A percentile compares a stretch with the other conserved stretches of the same genome.
These are phyloP conservation scores for Proliferodiscus dingleyae DNA, from an alignment of 2,329 filamentous ascomycete species.

Conservation along the genomic window DNA sequence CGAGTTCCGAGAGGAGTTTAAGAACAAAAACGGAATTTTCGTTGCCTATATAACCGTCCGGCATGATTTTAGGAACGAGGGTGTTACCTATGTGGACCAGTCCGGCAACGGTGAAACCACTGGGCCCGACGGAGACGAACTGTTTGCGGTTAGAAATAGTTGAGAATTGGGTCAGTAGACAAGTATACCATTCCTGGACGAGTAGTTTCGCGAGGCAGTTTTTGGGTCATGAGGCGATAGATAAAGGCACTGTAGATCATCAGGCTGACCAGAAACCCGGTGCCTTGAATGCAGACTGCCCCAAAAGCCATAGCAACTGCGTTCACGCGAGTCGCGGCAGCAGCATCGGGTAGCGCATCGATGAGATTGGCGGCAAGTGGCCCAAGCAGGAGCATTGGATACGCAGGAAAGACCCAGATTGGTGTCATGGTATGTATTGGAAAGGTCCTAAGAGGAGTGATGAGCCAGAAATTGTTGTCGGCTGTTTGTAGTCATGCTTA, in stretches of 20 bases:
- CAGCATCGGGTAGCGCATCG: slow-evolving; percentile 21
- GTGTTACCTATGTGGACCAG: slow-evolving; percentile 37
- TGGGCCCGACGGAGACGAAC: slow-evolving; percentile 77
- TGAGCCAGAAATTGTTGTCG: not conserved
- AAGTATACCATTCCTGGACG: slow-evolving; percentile 63
- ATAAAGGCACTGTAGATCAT: slow-evolving; percentile 84
- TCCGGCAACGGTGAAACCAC: slow-evolving; percentile 55
- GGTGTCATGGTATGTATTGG: slow-evolving; percentile 81
- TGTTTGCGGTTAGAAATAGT: slow-evolving; percentile 24
- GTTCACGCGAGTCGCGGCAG: slow-evolving; percentile 37
- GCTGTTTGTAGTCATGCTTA: slow-evolving; percentile 27
- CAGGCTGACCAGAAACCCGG: slow-evolving; percentile 54
- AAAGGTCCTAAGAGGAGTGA: slow-evolving; percentile 37
- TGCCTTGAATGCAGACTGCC: slow-evolving; percentile 48
- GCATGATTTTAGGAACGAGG: slow-evolving; percentile 35
- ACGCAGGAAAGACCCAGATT: slow-evolving; percentile 83
- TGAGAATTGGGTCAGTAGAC: not conserved
- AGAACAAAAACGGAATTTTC: slow-evolving; percentile 41
- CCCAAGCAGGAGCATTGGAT: slow-evolving; percentile 72
- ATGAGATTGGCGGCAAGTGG: slow-evolving; percentile 61
- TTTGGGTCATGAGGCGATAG: slow-evolving; percentile 84
- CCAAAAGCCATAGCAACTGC: slow-evolving; percentile 44
- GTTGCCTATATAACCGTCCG: slow-evolving; percentile 39
- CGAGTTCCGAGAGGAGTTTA: slow-evolving; percentile 50
- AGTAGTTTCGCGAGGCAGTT: slow-evolving; percentile 69